phyloP scores from a whole-genome alignment of 441 rosid genomes.

The Pelargonium fulgidum region DNA sequence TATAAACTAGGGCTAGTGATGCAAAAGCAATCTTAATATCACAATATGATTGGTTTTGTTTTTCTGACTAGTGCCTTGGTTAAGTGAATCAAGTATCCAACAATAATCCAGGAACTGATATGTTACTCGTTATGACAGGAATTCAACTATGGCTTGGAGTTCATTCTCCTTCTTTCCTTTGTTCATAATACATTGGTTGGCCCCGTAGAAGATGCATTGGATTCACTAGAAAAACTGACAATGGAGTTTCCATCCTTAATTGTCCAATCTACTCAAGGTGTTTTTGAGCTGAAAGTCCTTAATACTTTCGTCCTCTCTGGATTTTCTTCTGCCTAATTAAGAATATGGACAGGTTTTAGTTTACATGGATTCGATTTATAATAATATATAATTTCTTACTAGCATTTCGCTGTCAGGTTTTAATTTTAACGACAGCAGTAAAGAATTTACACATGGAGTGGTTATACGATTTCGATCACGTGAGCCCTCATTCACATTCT shows the following conservation, averaged over 20 bases:
- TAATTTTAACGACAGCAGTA: conserved; percentile 51
- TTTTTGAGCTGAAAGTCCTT: conserved; percentile 14
- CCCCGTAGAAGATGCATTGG: conserved; percentile 57
- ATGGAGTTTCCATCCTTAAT: conserved; percentile 56
- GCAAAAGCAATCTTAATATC: not conserved
- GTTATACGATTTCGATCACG: conserved; percentile 72
- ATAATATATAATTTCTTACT: conserved; percentile 1
- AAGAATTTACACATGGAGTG: conserved; percentile 62
- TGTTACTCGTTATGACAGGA: conserved; percentile 42
- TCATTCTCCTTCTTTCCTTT: conserved; percentile 62
- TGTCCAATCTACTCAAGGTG: conserved; percentile 84
- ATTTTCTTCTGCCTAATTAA: not conserved
- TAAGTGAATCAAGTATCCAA: not conserved
- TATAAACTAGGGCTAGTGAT: conserved; percentile 4
- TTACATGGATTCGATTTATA: not conserved
- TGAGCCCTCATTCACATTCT: conserved; percentile 26
- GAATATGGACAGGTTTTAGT: not conserved
- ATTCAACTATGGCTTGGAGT: conserved; percentile 77
- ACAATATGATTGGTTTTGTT: not conserved
- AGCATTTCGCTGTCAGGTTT: conserved; percentile 44
- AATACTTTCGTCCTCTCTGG: conserved; percentile 10
- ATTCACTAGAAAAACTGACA: conserved; percentile 42
- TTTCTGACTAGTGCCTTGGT: not conserved
- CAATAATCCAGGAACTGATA: not conserved
- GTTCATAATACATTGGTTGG: conserved; percentile 43